Conservation (phyloP, 2,329 filamentous ascomycete genomes). For the Lithohypha guttulata region DNA sequence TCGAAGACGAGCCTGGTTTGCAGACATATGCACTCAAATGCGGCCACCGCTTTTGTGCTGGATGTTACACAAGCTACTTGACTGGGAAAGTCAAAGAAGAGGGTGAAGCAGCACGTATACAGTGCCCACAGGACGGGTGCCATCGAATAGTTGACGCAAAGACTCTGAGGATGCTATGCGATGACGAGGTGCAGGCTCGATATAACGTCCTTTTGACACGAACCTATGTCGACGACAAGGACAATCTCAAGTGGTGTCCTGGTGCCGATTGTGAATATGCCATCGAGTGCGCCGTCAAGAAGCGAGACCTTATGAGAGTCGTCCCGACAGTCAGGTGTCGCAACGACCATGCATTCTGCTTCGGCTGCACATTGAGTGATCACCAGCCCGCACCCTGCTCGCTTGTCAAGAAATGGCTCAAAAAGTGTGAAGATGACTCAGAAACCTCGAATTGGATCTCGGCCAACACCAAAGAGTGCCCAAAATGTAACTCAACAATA, state of each 20-base stretch:
- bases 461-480: slow-evolving; percentile 96
- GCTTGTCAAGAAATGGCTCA: slow-evolving; percentile 88
- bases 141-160: slow-evolving; percentile 83
- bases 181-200: slow-evolving; percentile 46
- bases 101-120: slow-evolving; percentile 86
- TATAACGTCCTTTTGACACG: slow-evolving; percentile 81
- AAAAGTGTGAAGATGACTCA: slow-evolving; percentile 96
- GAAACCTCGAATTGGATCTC: slow-evolving; percentile 99
- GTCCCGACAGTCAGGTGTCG: slow-evolving; percentile 83
- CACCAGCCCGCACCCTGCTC: slow-evolving; percentile 89
- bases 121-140: slow-evolving; percentile 82
- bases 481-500: slow-evolving; percentile 90
- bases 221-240: slow-evolving; percentile 95
- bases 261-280: slow-evolving; percentile 95
- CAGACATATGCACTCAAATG: slow-evolving; percentile 90
- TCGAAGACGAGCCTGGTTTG: slow-evolving; percentile 68
- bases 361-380: slow-evolving; percentile 79
- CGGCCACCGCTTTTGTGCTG: slow-evolving; percentile 81
- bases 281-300: slow-evolving; percentile 77
- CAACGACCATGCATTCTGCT: slow-evolving; percentile 85
- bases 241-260: slow-evolving; percentile 92
- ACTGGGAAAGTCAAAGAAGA: slow-evolving; percentile 89
- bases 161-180: slow-evolving; percentile 67
- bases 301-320: slow-evolving; percentile 70
- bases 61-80: slow-evolving; percentile 87